Evolutionary conservation across 2,329 filamentous ascomycete species (phyloP).

Genomic region (Magnaporthiopsis poae): DNA sequence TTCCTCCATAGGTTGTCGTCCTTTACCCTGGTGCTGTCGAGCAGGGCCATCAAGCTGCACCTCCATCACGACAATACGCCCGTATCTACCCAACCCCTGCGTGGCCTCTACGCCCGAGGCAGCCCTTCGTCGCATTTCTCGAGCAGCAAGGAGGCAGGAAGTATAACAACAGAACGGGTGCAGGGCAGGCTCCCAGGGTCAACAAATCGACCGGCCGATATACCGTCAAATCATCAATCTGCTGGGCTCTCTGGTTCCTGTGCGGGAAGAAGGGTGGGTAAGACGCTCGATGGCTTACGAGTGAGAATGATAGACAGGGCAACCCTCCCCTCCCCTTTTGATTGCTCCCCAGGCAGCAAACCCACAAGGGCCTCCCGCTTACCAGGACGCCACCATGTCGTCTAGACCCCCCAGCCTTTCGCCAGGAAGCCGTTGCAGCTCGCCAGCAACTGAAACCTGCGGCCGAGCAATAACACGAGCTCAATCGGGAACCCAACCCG

Average conservation of each 20-base stretch:
- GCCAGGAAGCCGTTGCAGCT: neutral
- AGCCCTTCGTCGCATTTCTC: neutral
- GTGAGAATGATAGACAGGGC: neutral
- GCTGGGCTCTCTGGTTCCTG: neutral
- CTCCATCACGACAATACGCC: neutral
- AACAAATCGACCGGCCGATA: neutral
- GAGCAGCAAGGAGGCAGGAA: neutral
- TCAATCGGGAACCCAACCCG: neutral
- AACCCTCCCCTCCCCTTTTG: neutral
- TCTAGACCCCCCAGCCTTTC: neutral
- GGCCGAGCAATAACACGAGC: neutral
- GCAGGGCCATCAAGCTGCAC: neutral
- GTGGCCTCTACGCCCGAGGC: neutral
- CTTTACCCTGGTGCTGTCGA: neutral
- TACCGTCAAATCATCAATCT: neutral
- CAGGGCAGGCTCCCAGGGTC: neutral
- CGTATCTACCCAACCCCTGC: neutral
- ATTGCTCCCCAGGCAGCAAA: neutral
- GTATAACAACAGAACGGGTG: neutral
- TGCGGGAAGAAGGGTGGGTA: neutral
- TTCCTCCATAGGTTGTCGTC: neutral
- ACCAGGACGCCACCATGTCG: neutral
- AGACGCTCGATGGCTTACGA: neutral
- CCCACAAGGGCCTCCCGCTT: neutral
- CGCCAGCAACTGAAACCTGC: neutral